A percentile compares a stretch with the other conserved stretches of the same genome.
phyloP scores from a whole-genome alignment of 139 green algal species.

The Asterochloris erici region DNA sequence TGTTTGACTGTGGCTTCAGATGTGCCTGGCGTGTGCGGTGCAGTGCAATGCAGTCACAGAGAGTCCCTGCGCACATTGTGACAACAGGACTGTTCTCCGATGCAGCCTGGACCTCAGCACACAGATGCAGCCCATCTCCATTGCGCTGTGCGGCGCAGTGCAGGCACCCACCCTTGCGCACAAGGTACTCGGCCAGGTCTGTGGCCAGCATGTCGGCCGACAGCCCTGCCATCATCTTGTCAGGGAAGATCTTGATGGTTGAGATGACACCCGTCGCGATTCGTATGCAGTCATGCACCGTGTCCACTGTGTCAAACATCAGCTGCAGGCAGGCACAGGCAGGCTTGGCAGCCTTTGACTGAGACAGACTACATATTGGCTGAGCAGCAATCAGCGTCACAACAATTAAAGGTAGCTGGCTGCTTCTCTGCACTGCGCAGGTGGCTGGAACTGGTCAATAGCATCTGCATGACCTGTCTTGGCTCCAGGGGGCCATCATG shows the following conservation, averaged over 20 bases:
- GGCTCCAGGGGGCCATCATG: too few relatives aligned
- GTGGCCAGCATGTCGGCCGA: slow-evolving; percentile 96
- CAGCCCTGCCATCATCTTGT: slow-evolving; percentile 82
- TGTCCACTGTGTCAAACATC: slow-evolving; percentile 96
- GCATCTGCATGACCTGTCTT: too few relatives aligned
- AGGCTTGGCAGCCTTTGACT: too few relatives aligned
- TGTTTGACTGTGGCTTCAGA: too few relatives aligned
- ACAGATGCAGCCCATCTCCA: not conserved
- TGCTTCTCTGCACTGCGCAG: too few relatives aligned
- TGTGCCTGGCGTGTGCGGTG: too few relatives aligned
- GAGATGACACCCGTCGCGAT: slow-evolving; percentile 91
- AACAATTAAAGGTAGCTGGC: too few relatives aligned
- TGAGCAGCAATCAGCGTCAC: too few relatives aligned
- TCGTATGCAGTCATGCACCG: slow-evolving; percentile 79
- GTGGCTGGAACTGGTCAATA: too few relatives aligned
- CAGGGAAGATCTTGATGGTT: slow-evolving; percentile 85
- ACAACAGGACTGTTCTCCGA: not conserved
- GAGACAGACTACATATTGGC: too few relatives aligned
- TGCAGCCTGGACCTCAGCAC: not conserved
- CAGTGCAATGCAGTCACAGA: too few relatives aligned
- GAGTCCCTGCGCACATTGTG: not conserved
- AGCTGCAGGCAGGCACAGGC: slow-evolving; percentile 35
- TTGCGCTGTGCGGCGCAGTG: not conserved
- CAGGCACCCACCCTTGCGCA: slow-evolving; percentile 85
- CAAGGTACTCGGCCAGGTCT: slow-evolving; percentile 98